A percentile compares a stretch with the other conserved stretches of the same genome.
phyloP scores from a whole-genome alignment of 2,329 filamentous ascomycete species.

The Pyrenophora graminea region DNA sequence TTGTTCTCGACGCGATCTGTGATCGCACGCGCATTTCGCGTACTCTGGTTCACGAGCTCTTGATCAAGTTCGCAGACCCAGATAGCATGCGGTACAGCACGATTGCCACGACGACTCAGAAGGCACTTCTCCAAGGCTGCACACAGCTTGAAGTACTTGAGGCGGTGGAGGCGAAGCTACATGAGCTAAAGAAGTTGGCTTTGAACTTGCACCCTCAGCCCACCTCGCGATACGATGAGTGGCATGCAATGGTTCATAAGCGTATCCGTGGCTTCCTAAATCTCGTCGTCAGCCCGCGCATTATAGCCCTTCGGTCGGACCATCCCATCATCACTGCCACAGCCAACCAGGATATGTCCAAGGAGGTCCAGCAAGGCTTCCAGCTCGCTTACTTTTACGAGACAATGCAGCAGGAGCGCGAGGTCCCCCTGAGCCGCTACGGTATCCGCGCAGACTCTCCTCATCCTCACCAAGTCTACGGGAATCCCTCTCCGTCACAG shows the following conservation, averaged over 20 bases:
- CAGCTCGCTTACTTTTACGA: conserved; percentile 19
- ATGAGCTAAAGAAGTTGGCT: conserved; percentile 10
- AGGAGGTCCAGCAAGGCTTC: conserved; percentile 7
- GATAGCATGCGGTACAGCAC: conserved; percentile 22
- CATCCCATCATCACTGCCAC: conserved; percentile 9
- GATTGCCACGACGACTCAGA: conserved; percentile 6
- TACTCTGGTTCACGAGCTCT: conserved; percentile 9
- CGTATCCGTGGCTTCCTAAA: conserved; percentile 8
- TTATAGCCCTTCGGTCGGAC: conserved; percentile 1
- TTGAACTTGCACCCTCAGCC: conserved; percentile 11
- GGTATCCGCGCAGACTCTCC: conserved; percentile 3
- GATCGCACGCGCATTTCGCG: conserved; percentile 17
- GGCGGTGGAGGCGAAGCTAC: conserved; percentile 10
- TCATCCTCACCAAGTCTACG: not conserved
- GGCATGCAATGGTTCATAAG: conserved; percentile 9
- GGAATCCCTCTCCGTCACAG: not conserved
- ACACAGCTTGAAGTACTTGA: conserved; percentile 12
- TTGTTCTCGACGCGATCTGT: conserved; percentile 25
- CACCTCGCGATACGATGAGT: conserved; percentile 9
- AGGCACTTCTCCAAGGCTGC: not conserved
- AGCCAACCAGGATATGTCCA: conserved; percentile 5
- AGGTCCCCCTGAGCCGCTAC: conserved; percentile 18
- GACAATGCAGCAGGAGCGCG: conserved; percentile 19
- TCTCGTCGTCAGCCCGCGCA: conserved; percentile 15
- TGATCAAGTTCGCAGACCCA: conserved; percentile 20